Base-by-base conservation (phyloP, 495 filamentous ascomycete genomes). In the Aspergillus sclerotioniger region DNA sequence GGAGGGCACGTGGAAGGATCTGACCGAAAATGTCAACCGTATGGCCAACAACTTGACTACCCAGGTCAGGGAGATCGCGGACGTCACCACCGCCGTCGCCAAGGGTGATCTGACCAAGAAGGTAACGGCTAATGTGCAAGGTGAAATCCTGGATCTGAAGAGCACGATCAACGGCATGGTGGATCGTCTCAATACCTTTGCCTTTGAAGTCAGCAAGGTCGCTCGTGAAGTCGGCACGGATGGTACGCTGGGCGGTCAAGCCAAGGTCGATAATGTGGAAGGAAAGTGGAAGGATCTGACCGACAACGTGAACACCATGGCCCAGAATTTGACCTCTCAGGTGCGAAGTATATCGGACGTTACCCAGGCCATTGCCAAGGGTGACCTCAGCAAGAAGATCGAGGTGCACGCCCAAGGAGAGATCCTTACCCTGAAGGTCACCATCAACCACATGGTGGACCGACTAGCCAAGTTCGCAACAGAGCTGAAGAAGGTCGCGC, bases 111-210 rank as follows among this genome's bases (percentile, higher is more conserved):
- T 99, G 60, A 95, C 89, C 62, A 90, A 93, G 73, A 98, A 97
- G 76, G 95, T 99, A 62, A 89, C 89, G 9, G 95, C 96, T 53
- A 92, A 98, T 62, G 95, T 95, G 43, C 88, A 95, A 66, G 94
- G 94, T 63, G 94, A 99, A 72, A 99, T 99, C 61, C 74, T 96
- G 46, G 88, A 90, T 67, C 78, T 99, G 43, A 99, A 99, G 78
- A 90, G 90, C 65, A 99, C 94, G 1, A 99, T 99, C 74, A 99
- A 99, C 67, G 91, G 90, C 71, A 99, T 99, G 94, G 94, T 99
- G 66, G 95, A 99, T 72, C 86, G 91, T 60, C 83, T 99, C 7
- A 91, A 95, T 59, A 96, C 91, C 1, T 99, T 99, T 62, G 94
- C 94, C 19, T 94, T 94, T 57, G 95, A 99, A 73, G 95, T 99